Base-by-base conservation (phyloP, 148 eudicot genomes). In the Arbutus unedo region DNA sequence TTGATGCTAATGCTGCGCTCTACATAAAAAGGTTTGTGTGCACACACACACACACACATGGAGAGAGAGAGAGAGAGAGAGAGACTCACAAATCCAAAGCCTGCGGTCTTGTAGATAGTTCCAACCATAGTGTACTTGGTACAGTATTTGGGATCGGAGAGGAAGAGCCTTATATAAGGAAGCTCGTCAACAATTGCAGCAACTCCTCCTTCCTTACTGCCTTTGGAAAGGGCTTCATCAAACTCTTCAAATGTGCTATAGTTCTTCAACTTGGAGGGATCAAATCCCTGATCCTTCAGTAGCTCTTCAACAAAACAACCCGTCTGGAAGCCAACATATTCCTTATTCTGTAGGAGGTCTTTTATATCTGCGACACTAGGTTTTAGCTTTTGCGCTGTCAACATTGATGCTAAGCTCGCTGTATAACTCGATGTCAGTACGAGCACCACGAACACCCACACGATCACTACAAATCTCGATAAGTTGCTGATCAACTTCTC, bases 351-450 rank as follows among this genome's bases (percentile, higher is more conserved):
- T 47, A 81, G 55, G 44, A 92, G 86, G 82, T 89, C 91, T 1
- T 67, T 62, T 7, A 92, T 51, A 13, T 87, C 88, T 19, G 87
- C 87, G 47, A 92, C 53, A 1, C 87, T 78, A 3, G 96, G 91
- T 62, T 87, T 85, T 8, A 93, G 90, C 56, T 89, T 84, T 62
- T 87, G 87, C 14, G 87, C 89, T 16, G 96, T 93, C 38, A 93
- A 77, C 79, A 91, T 86, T 6, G 94, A 88, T 13, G 96, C 80
- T 83, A 93, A 87, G 81, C 81, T 93, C 2, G 94, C 94, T 0
- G 96, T 93, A 81, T 90, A 93, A 64, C 93, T 93, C 62, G 88
- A 88, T 44, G 87, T 89, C n/a, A 93, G 88, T 15, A 93, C 88
- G 15, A 90, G 88, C 62, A 89, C 85, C 15, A 91, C 90, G n/a